Base-by-base conservation (phyloP, 495 filamentous ascomycete species). In the Rhypophila decipiens region DNA sequence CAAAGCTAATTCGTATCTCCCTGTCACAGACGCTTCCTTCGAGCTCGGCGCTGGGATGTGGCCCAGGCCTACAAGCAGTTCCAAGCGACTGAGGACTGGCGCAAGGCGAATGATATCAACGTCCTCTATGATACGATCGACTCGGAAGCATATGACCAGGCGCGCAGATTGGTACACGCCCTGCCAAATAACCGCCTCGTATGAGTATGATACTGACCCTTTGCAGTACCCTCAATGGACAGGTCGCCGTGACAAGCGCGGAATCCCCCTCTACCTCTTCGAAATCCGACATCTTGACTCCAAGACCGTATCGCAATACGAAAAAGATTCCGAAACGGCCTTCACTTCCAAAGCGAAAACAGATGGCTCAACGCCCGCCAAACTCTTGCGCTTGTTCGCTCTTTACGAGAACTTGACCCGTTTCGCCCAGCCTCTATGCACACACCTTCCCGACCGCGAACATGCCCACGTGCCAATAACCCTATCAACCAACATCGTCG, bases 201-300 rank as follows among this genome's bases (percentile, higher is more conserved):
- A 5, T 42, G 17, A 18, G 39, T 9, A 1, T 21, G 17, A 7
- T 10, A 11, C 1, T 18, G 17, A 19, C 5, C 10, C 19, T 39
- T 7, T 46, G 39, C 55, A 93, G 85, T 95, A 96, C 61, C 89
- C 90, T 13, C 88, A 93, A 79, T 96, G 88, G 83, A 91, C 88
- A 22, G 90, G 90, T 15, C 81, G 87, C 53, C 76, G 88, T 47
- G 89, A 95, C 66, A 84, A 80, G 58, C 57, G 87, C 55, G 90
- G 90, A 47, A 91, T 94, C 55, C 90, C 90, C 1, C 72, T 96
- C 51, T 95, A 90, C 63, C 79, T 96, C 39, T 96, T 84, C 68
- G 84, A 91, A 60, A 87, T 96, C 61, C 76, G 76, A 44, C 82
- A 89, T 53, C 73, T 96, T 51, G 82, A 90, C 65, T 76, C 75